phyloP scores from a whole-genome alignment of 495 filamentous ascomycete species.

The Barbatosphaeria neglecta region DNA sequence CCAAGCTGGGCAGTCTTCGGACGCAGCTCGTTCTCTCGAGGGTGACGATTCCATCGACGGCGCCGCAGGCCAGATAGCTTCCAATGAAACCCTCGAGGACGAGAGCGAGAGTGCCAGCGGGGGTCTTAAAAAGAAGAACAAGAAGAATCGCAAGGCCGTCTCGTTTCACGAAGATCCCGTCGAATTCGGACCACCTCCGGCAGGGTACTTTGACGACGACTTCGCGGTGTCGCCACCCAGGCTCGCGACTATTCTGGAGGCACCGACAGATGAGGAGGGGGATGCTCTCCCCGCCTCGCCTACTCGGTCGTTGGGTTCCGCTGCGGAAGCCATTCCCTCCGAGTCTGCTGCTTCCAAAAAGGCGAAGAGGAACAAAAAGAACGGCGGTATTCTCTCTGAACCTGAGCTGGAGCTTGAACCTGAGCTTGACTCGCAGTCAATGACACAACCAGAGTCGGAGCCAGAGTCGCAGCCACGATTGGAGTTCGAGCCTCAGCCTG shows the following conservation, averaged over 20 bases:
- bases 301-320: background rate
- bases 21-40: background rate
- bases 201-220: background rate
- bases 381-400: conserved; percentile 2
- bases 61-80: background rate
- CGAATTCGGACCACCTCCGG: background rate
- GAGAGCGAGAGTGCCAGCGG: too few species aligned
- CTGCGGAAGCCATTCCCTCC: background rate
- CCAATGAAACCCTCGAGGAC: background rate
- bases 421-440: background rate
- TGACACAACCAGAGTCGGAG: background rate
- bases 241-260: background rate
- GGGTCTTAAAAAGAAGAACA: conserved; percentile 3
- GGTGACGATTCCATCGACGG: too few species aligned
- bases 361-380: conserved; percentile 24
- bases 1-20: background rate
- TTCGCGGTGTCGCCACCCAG: background rate
- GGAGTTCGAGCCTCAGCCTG: background rate
- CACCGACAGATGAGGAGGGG: background rate
- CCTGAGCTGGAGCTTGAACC: background rate
- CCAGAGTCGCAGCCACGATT: too few species aligned
- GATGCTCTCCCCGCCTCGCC: background rate
- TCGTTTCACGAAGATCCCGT: background rate
- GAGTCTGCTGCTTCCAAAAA: conserved; percentile 9
- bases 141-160: conserved; percentile 2